Conservation (phyloP, 495 filamentous ascomycete species). For the Haplographium delicatum region DNA sequence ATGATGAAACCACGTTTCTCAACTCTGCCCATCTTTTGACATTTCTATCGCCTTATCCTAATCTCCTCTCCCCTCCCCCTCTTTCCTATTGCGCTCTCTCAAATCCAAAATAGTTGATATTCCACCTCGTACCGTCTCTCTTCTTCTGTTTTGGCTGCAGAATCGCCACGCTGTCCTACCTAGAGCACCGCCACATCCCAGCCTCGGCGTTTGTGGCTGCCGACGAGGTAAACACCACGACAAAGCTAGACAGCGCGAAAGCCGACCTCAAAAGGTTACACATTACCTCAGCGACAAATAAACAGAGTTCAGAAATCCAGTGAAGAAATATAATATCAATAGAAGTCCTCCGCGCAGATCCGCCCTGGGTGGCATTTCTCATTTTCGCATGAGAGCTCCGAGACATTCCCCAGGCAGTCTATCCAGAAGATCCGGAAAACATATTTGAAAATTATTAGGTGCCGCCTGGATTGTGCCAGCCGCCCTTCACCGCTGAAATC, state of each 20-base stretch:
- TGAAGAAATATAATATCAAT: too few species aligned
- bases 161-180: neutral
- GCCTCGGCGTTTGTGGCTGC: constrained; percentile 1
- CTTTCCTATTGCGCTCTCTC: neutral
- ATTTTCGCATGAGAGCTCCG: constrained; percentile 4
- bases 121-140: neutral
- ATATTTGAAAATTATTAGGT: too few species aligned
- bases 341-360: neutral
- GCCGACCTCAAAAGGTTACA: too few species aligned
- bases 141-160: neutral
- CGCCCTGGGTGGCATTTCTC: neutral
- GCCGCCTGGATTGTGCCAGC: constrained; percentile 23
- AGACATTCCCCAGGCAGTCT: neutral
- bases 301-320: too few species aligned
- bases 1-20: constrained; percentile 4
- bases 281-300: too few species aligned
- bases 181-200: neutral
- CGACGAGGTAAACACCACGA: too few species aligned
- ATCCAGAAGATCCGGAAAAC: too few species aligned
- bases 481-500: neutral
- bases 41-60: too few species aligned
- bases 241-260: too few species aligned
- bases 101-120: neutral
- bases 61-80: neutral
- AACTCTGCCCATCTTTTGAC: neutral